Conservation (phyloP, 345 rosid genomes). For the Citrus trifoliata region DNA sequence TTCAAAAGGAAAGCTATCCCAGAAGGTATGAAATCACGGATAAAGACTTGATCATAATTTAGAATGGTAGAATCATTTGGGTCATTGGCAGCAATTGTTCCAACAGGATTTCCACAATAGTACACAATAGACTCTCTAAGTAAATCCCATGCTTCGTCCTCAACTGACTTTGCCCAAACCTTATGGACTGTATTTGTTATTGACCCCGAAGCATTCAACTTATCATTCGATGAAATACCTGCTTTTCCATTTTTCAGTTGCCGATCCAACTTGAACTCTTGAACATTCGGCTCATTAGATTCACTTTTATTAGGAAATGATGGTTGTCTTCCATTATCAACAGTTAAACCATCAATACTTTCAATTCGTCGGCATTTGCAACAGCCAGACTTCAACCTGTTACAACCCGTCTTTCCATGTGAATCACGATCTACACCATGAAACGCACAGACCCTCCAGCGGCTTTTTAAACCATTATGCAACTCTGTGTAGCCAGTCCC, state of each 20-base stretch:
- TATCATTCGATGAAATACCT: conserved; percentile 32
- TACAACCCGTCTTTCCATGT: background rate
- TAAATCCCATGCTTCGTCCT: conserved; percentile 90
- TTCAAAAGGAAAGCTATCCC: conserved; percentile 91
- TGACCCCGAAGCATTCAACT: conserved; percentile 21
- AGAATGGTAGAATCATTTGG: conserved; percentile 55
- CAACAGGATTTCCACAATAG: conserved; percentile 84
- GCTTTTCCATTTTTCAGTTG: conserved; percentile 28
- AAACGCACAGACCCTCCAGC: conserved; percentile 10
- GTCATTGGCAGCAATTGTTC: conserved; percentile 94
- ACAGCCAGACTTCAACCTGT: conserved; percentile 21
- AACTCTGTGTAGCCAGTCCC: conserved; percentile 12
- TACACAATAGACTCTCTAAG: conserved; percentile 65
- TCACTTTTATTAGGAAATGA: conserved; percentile 37
- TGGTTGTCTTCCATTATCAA: conserved; percentile 26
- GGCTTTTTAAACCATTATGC: conserved; percentile 12
- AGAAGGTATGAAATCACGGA: conserved; percentile 91
- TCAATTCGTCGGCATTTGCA: conserved; percentile 61
- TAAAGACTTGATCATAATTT: conserved; percentile 93
- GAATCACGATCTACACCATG: conserved; percentile 4
- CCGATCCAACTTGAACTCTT: conserved; percentile 31
- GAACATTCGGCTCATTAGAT: conserved; percentile 16
- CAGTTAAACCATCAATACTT: conserved; percentile 29
- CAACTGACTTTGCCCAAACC: conserved; percentile 36
- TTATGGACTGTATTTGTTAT: conserved; percentile 8